These are phyloP conservation scores for Komagataella populi DNA, from an alignment of 805 yeast genomes.

Conservation along the genomic window DNA sequence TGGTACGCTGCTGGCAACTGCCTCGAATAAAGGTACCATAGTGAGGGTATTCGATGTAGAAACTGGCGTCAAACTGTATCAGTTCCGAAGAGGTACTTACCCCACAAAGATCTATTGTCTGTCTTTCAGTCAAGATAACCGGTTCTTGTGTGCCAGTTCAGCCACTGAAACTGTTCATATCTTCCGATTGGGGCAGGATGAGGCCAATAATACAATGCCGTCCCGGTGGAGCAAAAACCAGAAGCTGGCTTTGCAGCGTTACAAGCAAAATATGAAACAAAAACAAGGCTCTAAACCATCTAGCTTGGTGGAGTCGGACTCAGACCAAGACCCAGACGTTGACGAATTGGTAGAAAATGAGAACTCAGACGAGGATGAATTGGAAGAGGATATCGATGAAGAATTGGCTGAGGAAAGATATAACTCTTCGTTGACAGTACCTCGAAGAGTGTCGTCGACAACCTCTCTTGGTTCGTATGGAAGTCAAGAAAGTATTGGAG, in stretches of 20 bases:
- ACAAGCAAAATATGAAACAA: background rate
- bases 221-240: slow-evolving; percentile 9
- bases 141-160: slow-evolving; percentile 69
- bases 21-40: slow-evolving; percentile 86
- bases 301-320: background rate
- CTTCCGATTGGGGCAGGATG: slow-evolving; percentile 53
- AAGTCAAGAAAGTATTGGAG: slow-evolving; percentile 11
- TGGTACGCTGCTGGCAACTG: slow-evolving; percentile 79
- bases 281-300: slow-evolving; percentile 5
- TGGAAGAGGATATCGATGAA: slow-evolving; percentile 8
- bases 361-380: slow-evolving; percentile 13
- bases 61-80: slow-evolving; percentile 56
- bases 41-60: slow-evolving; percentile 71
- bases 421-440: background rate
- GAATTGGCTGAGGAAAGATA: slow-evolving; percentile 8
- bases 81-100: slow-evolving; percentile 81
- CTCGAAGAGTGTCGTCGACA: slow-evolving; percentile 3
- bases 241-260: slow-evolving; percentile 1
- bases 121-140: slow-evolving; percentile 64
- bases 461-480: slow-evolving; percentile 14
- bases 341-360: slow-evolving; percentile 21
- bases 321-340: slow-evolving; percentile 17
- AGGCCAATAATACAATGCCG: slow-evolving; percentile 17
- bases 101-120: slow-evolving; percentile 78
- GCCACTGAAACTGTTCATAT: slow-evolving; percentile 91